Evolutionary conservation across 352 stramenopile species (phyloP).

Genomic region (Phytopythium cucurbitacearum): DNA sequence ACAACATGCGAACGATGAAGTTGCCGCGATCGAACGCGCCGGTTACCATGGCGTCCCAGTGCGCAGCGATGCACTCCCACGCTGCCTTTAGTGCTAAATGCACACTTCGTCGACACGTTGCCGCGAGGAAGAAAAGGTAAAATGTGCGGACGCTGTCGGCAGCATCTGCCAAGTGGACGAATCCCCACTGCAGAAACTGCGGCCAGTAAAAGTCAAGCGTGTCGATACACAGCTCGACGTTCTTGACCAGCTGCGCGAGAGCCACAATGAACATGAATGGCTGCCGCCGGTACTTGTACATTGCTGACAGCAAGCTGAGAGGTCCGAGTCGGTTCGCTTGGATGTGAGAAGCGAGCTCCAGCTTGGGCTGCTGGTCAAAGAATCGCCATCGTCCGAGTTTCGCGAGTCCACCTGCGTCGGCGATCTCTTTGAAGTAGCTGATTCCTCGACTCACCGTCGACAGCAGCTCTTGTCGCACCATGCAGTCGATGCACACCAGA

Average conservation of each 20-base stretch:
- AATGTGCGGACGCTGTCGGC: conserved; percentile 54
- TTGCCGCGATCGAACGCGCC: conserved; percentile 37
- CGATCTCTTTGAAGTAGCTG: conserved; percentile 20
- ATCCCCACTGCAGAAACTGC: conserved; percentile 65
- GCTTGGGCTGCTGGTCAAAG: conserved; percentile 47
- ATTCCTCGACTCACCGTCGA: conserved; percentile 21
- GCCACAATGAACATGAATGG: conserved; percentile 68
- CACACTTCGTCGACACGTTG: conserved; percentile 42
- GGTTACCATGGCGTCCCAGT: conserved; percentile 50
- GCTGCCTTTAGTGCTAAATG: conserved; percentile 53
- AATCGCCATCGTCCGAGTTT: conserved; percentile 49
- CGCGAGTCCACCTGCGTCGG: conserved; percentile 44
- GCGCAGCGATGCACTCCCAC: conserved; percentile 63
- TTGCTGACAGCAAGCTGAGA: conserved; percentile 47
- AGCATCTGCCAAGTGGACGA: conserved; percentile 35
- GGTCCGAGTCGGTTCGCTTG: conserved; percentile 35
- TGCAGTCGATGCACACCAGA: conserved; percentile 44
- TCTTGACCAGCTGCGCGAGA: conserved; percentile 55
- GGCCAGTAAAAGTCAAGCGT: conserved; percentile 72
- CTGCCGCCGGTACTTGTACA: conserved; percentile 65
- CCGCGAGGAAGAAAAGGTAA: conserved; percentile 59
- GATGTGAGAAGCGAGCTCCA: conserved; percentile 35
- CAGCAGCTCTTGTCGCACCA: conserved; percentile 48
- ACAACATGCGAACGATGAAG: conserved; percentile 52
- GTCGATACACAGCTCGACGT: conserved; percentile 46